phyloP scores from a whole-genome alignment of 2,329 filamentous ascomycete species.

The Spiromastix sp. region DNA sequence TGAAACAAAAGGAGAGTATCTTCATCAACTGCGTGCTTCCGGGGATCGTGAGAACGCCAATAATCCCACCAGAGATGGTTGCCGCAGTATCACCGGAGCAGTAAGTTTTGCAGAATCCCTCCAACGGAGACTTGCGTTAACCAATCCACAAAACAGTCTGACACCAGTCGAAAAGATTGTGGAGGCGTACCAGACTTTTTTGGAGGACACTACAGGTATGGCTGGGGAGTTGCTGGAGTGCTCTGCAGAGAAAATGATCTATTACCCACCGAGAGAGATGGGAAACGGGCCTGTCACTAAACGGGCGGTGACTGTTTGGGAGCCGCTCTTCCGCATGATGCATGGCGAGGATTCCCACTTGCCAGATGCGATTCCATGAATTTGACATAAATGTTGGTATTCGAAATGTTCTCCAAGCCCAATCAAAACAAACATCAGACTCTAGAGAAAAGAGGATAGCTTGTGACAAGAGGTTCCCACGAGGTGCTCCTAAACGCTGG shows the following conservation, averaged over 20 bases:
- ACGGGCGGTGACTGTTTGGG: slow-evolving; percentile 39
- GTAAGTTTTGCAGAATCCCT: slow-evolving; percentile 5
- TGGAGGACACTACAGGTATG: slow-evolving; percentile 34
- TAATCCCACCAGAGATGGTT: slow-evolving; percentile 36
- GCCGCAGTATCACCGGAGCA: slow-evolving; percentile 29
- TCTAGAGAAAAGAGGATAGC: too few species aligned
- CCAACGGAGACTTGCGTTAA: not conserved
- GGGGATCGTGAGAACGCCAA: slow-evolving; percentile 37
- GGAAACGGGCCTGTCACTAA: slow-evolving; percentile 34
- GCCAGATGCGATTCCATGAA: slow-evolving; percentile 26
- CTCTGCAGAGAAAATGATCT: slow-evolving; percentile 32
- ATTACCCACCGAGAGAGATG: slow-evolving; percentile 25
- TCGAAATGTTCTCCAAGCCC: too few species aligned
- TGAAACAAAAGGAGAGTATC: slow-evolving; percentile 39
- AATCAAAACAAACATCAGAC: too few species aligned
- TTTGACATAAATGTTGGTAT: too few species aligned
- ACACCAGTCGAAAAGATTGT: slow-evolving; percentile 38
- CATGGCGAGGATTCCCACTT: slow-evolving; percentile 35
- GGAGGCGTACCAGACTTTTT: slow-evolving; percentile 34
- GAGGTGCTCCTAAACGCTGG: too few species aligned
- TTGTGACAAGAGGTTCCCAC: too few species aligned
- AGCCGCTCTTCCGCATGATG: slow-evolving; percentile 36
- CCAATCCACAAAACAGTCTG: slow-evolving; percentile 13
- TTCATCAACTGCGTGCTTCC: slow-evolving; percentile 41
- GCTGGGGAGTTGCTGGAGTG: slow-evolving; percentile 38